Evolutionary conservation across 2,329 filamentous ascomycete species (phyloP), one percentile per base, ranked within the genome.

Genomic region (Aspergillus oerlinghausenensis): DNA sequence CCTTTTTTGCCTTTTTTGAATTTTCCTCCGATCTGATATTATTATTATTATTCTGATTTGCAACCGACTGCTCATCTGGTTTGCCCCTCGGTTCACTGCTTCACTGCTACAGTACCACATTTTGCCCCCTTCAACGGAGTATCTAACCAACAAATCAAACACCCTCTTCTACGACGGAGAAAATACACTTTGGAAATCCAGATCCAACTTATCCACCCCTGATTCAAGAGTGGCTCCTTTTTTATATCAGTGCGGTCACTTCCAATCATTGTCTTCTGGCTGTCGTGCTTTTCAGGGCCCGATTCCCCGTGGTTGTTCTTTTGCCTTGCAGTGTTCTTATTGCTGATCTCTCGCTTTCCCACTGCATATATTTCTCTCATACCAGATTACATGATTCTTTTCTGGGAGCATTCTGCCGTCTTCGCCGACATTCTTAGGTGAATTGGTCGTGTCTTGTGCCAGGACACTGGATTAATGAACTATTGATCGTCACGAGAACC

Each of bases 401-500:
- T 23, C 21, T 32, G 49, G 32, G 45, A 42, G 23, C 11, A 55
- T 61, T 63, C 63, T 56, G 49, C 53, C 29, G 26, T 52, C 38
- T 64, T 64, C 63, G 38, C 55, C 26, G 55, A 50, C 35, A 23
- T 63, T 65, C 61, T 58, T 51, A 38, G 43, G 58, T 56, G 58
- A 57, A 59, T 56, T 58, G 55, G 57, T 38, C 49, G 29, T 53
- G 25, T 53, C 51, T 50, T 45, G 26, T 58, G 43, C 49, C 49
- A 47, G 58, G 32, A 58, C 47, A 55, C 51, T 54, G 50, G 57
- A 56, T 53, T 51, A 50, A 60, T 60, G 57, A 60, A 53, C 61
- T 11, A 47, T 47, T 61, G 63, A 65, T 63, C 55, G 61, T 61
- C 62, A 59, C 62, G 17, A 56, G 54, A 51, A 58, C 54, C 54